These are phyloP conservation scores for Amyloporia xantha DNA, from an alignment of 768 basidiomycete species.

Conservation along the genomic window DNA sequence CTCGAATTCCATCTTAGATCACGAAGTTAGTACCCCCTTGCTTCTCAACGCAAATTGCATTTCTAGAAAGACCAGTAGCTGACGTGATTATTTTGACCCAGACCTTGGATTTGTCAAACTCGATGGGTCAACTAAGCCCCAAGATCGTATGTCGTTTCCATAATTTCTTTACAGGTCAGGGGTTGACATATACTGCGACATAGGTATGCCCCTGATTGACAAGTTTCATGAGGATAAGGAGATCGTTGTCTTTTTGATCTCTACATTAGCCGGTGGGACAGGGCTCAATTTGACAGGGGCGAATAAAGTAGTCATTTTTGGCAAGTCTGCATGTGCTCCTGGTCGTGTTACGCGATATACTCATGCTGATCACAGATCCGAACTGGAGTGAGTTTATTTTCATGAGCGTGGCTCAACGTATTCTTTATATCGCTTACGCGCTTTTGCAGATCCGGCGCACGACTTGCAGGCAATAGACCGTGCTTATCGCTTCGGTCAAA, in stretches of 20 bases:
- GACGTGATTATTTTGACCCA: conserved; percentile 9
- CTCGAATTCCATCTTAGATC: conserved; percentile 67
- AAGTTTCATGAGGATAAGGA: conserved; percentile 68
- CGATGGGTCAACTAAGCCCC: conserved; percentile 68
- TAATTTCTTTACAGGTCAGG: not conserved
- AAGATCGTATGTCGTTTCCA: conserved; percentile 47
- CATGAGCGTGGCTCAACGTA: not conserved
- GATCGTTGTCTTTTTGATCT: conserved; percentile 80
- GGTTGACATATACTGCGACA: not conserved
- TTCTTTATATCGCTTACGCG: not conserved
- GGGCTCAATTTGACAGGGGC: conserved; percentile 88
- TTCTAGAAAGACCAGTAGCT: not conserved
- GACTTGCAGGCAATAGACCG: conserved; percentile 91
- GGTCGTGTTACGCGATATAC: too few relatives aligned
- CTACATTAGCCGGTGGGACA: conserved; percentile 86
- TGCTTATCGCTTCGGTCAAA: conserved; percentile 83
- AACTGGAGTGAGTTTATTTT: conserved; percentile 75
- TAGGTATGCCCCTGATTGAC: conserved; percentile 86
- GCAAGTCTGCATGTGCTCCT: conserved; percentile 32
- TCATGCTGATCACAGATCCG: too few relatives aligned
- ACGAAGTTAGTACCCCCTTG: too few relatives aligned
- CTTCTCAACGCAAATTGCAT: conserved; percentile 9
- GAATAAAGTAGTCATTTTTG: conserved; percentile 92
- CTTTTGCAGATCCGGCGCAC: conserved; percentile 75
- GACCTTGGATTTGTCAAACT: conserved; percentile 61